Base-by-base conservation (phyloP, 2,329 filamentous ascomycete genomes). In the Colletotrichum lupini region DNA sequence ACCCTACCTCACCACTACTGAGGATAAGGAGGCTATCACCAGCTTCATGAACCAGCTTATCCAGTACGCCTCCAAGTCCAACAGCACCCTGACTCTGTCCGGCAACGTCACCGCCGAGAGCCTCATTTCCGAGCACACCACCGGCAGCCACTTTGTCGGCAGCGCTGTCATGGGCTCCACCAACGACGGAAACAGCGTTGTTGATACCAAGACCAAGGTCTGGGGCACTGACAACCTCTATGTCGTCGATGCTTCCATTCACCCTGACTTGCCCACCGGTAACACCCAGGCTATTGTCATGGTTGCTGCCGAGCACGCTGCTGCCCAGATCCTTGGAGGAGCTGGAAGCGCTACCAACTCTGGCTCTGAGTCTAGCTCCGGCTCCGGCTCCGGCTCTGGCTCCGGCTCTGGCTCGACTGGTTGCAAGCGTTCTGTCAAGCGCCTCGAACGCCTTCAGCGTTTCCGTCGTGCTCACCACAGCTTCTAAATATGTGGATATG, bases 191-290 rank as follows among this genome's bases (percentile, higher is more conserved):
- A 85, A 81, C 30, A 82, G 86, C 1, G 89, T 91, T 2, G 89
- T 91, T 0, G 89, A 91, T 75, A 78, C 85, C 5, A 83, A 90
- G 78, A 87, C 88, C 60, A 87, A 87, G 78, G 87, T 91, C 3
- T 91, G 88, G 75, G 89, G 89, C 57, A 91, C 87, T 0, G 87
- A 90, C 70, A 91, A 91, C 80, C 81, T 91, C 56, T 91, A 90
- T 77, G 87, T 91, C 14, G 87, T 92, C 3, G 90, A 92, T 73
- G 90, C 88, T 0, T 87, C 87, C 24, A 89, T 92, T 73, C 91
- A 91, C 81, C 90, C 91, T 0, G 90, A 79, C 61, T 55, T 75
- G 55, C 68, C 74, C 4, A 75, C 74, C 1, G 74, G 74, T n/a
- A 75, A 75, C 74, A 74, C 74, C 16, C 73, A 74, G 55, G 74